Evolutionary conservation across 345 rosid species (phyloP).

Genomic region (Eucalyptus erythrocorys): DNA sequence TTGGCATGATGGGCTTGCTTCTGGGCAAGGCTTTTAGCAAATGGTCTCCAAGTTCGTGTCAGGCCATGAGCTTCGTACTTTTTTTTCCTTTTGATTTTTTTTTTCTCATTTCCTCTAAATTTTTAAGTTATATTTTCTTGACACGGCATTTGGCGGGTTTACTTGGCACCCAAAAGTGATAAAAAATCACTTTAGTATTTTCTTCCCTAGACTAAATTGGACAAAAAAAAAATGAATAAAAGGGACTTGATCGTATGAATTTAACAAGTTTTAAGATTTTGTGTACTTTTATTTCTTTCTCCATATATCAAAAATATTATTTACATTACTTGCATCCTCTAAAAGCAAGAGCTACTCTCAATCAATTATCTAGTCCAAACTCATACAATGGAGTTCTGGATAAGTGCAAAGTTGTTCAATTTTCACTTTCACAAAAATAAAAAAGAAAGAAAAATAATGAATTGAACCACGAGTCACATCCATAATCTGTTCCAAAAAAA

Average conservation of each 20-base stretch:
- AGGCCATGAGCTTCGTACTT: too few relatives aligned
- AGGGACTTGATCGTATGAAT: fast-evolving
- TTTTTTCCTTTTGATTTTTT: background rate
- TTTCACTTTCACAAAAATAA: fast-evolving
- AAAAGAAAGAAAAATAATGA: fast-evolving
- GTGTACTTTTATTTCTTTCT: fast-evolving
- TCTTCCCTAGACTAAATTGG: background rate
- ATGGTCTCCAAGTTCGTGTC: background rate
- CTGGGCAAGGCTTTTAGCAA: background rate
- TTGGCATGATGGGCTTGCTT: background rate
- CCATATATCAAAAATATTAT: background rate
- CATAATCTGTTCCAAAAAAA: background rate
- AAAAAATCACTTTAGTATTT: background rate
- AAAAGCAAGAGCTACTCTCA: fast-evolving
- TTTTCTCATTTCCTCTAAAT: fast-evolving
- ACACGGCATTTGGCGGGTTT: background rate
- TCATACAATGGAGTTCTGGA: fast-evolving
- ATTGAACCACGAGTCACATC: fast-evolving
- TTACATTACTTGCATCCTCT: background rate
- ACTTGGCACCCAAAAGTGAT: background rate
- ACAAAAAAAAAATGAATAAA: fast-evolving
- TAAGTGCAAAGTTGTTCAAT: fast-evolving
- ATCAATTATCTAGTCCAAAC: fast-evolving
- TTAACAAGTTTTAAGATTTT: fast-evolving
- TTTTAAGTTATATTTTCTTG: background rate